Conservation (phyloP, 2,329 filamentous ascomycete species). For the Bipolaris sorokiniana region DNA sequence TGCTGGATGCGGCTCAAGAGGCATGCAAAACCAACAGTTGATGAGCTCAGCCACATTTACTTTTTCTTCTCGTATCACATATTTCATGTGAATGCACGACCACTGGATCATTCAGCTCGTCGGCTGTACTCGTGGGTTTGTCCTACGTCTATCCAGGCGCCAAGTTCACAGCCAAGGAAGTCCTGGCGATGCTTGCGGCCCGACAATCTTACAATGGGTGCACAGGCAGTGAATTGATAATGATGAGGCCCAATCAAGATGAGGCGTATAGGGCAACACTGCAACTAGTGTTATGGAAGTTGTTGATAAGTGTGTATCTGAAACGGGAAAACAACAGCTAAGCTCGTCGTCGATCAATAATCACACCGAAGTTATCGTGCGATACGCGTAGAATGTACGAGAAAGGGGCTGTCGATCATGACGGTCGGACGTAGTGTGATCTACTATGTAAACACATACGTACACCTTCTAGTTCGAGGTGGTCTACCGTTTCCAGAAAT, state of each 20-base stretch:
- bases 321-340: not conserved
- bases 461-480: constrained; percentile 27
- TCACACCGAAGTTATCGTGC: not conserved
- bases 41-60: not conserved
- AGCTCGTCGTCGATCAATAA: not conserved
- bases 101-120: not conserved
- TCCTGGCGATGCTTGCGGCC: not conserved
- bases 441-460: constrained; percentile 1
- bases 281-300: not conserved
- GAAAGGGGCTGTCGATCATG: constrained; percentile 13
- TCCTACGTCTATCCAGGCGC: not conserved
- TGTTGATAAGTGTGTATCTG: not conserved
- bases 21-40: constrained; percentile 24
- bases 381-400: not conserved
- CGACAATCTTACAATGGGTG: not conserved
- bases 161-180: not conserved
- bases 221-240: not conserved
- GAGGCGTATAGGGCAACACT: not conserved
- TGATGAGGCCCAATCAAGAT: not conserved
- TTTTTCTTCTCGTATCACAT: not conserved
- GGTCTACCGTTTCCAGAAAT: not conserved
- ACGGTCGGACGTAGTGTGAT: constrained; percentile 24
- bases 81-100: not conserved
- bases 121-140: not conserved
- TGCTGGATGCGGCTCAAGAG: constrained; percentile 18